Evolutionary conservation across 169 alveolate genomes (phyloP), one percentile per base, ranked within the genome.

Genomic region (Plasmodium vivax): DNA sequence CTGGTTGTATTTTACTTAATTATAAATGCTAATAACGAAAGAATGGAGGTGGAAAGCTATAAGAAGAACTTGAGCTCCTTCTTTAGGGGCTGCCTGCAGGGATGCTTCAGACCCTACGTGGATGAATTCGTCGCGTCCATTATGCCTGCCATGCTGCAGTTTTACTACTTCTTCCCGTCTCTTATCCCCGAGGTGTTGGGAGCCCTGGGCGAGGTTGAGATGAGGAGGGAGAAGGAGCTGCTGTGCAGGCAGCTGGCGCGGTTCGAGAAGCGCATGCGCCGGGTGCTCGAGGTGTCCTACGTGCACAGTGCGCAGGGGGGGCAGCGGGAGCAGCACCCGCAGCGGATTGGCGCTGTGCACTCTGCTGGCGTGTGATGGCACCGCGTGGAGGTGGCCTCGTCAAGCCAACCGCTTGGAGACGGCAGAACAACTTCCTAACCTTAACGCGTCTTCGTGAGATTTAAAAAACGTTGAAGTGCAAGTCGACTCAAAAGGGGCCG

Each of bases 81-180:
- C 32, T 90, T 90, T 41, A 80, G 19, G 19, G 68, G 73, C 14
- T 90, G 91, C 34, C 47, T 90, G 19, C 75, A 90, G 41, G 23
- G 34, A 43, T 58, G 75, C 83, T 16, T 43, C 27, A 90, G 73
- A 34, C 83, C 82, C 12, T 36, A 90, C 54, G n/a, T 90, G 1
- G 84, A 58, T 19, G n/a, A 90, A 2, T 81, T 90, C 14, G 74
- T 90, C 3, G 16, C 54, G n/a, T 38, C 91, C 14, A 43, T 81
- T 12, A 58, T 71, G 1, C 94, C 91, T 9, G 47, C 36, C 7
- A 80, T 90, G 91, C 3, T 90, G 9, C 87, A 90, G 9, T 90
- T 41, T 80, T 90, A 80, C 41, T 90, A 90, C 73, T 90, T 90
- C 58, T 90, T 90, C 9, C 94, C 94, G 8, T 68, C 92, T 5